These are phyloP conservation scores for Cordyceps cicadae DNA, from an alignment of 2,329 filamentous ascomycete species.

Conservation along the genomic window DNA sequence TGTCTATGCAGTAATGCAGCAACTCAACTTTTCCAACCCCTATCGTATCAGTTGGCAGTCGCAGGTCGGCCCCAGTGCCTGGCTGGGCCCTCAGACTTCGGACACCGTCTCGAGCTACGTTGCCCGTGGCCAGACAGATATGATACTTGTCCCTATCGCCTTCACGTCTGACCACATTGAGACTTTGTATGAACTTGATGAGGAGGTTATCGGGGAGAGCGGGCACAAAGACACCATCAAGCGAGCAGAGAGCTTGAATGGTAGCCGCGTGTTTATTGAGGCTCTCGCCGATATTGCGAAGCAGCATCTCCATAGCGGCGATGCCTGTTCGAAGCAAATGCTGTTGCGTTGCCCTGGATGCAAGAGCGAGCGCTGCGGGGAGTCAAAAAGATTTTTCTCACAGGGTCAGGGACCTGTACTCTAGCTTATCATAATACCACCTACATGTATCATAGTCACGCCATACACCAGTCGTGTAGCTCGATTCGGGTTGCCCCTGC, in stretches of 20 bases:
- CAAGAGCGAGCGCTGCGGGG: slow-evolving; percentile 77
- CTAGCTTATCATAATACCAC: neutral
- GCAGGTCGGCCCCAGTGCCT: slow-evolving; percentile 89
- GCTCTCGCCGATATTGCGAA: slow-evolving; percentile 83
- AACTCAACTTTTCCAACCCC: slow-evolving; percentile 77
- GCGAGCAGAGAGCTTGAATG: slow-evolving; percentile 86
- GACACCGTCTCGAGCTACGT: slow-evolving; percentile 84
- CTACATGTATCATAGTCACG: neutral
- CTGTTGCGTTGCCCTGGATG: slow-evolving; percentile 86
- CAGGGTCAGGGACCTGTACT: slow-evolving; percentile 7
- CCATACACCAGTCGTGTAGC: neutral
- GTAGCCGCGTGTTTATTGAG: slow-evolving; percentile 80
- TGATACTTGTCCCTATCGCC: slow-evolving; percentile 87
- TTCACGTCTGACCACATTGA: slow-evolving; percentile 99
- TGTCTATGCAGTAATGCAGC: slow-evolving; percentile 92
- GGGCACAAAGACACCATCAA: slow-evolving; percentile 73
- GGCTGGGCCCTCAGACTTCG: slow-evolving; percentile 90
- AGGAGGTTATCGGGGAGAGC: slow-evolving; percentile 87
- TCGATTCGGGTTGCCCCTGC: neutral
- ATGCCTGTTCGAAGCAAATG: slow-evolving; percentile 73
- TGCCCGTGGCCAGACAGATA: slow-evolving; percentile 81
- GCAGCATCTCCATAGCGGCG: slow-evolving; percentile 62
- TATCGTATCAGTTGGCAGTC: slow-evolving; percentile 97
- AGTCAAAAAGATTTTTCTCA: slow-evolving; percentile 63
- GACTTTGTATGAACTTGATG: slow-evolving; percentile 87